phyloP scores from a whole-genome alignment of 352 stramenopile genomes.

The Pythium aquatile region DNA sequence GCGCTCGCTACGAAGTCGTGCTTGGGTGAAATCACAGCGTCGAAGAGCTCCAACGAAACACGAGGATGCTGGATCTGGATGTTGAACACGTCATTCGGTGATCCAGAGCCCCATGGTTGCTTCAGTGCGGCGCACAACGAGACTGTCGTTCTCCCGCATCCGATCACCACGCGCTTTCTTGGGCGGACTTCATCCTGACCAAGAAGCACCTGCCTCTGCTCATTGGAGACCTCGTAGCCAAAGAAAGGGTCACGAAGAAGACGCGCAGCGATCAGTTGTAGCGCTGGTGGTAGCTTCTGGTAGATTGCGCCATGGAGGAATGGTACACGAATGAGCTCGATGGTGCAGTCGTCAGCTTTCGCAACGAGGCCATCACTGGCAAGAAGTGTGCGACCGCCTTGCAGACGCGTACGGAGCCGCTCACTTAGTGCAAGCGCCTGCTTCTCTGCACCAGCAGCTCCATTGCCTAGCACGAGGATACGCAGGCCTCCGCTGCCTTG shows the following conservation, averaged over 20 bases:
- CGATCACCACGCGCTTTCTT: constrained; percentile 49
- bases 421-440: constrained; percentile 58
- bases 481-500: constrained; percentile 17
- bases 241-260: constrained; percentile 44
- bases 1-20: constrained; percentile 42
- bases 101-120: constrained; percentile 13
- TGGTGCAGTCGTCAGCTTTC: constrained; percentile 6
- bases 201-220: constrained; percentile 8
- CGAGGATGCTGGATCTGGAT: constrained; percentile 80
- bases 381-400: constrained; percentile 13
- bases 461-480: constrained; percentile 71
- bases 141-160: constrained; percentile 65
- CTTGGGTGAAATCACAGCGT: constrained; percentile 55
- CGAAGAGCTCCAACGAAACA: constrained; percentile 48
- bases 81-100: constrained; percentile 40
- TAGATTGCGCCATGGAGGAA: constrained; percentile 26
- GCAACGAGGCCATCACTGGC: not conserved
- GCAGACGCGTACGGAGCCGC: constrained; percentile 28
- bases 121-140: constrained; percentile 60
- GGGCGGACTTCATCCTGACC: constrained; percentile 5
- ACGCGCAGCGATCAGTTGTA: constrained; percentile 41
- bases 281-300: constrained; percentile 36
- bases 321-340: constrained; percentile 36
- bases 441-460: constrained; percentile 71
- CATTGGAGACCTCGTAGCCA: constrained; percentile 33